Evolutionary conservation across 805 yeast genomes (phyloP), one percentile per base, ranked within the genome.

Genomic region (Candida odintsovae): DNA sequence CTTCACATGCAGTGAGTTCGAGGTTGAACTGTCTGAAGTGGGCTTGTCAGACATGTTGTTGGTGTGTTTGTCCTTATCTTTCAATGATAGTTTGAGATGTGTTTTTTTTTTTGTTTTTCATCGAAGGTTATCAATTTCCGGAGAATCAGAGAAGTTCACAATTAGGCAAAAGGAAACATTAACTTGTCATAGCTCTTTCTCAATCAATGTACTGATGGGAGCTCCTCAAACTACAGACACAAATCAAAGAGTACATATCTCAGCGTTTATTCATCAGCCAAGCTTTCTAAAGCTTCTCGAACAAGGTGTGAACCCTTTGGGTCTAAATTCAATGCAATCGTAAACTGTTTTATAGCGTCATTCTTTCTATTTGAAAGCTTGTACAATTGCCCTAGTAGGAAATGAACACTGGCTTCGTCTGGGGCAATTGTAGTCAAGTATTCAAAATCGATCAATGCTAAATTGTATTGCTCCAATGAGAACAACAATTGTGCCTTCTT

Each of bases 381-480:
- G 73, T 90, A 89, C 45, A 90, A 72, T 58, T 89, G 89, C 11
- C 97, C 99, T 40, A 94, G 70, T 38, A 90, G 68, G 64, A 86
- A 89, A 64, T 92, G 98, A 23, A 92, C 96, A 44, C 88, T 82
- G 0, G 97, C 95, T 62, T 92, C 98, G 63, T 92, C 95, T 0
- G 99, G 97, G 0, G 95, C 96, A 45, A 88, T 66, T 23, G 78
- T 76, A 52, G 77, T 79, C 45, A 94, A 74, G 41, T 74, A 72
- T 58, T 86, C 90, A 60, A 94, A 86, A 60, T 82, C 86, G 35
- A 72, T 74, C 48, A 90, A 68, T 0, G 98, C 95, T 43, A 76
- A 80, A 22, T 78, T 78, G 60, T 80, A 89, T 49, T 80, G 76
- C 49, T 83, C 85, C 76, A 87, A 71, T 3, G 84, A 68, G 52